Base-by-base conservation (phyloP, 1,284 basidiomycete species). In the Irpex sp. region DNA sequence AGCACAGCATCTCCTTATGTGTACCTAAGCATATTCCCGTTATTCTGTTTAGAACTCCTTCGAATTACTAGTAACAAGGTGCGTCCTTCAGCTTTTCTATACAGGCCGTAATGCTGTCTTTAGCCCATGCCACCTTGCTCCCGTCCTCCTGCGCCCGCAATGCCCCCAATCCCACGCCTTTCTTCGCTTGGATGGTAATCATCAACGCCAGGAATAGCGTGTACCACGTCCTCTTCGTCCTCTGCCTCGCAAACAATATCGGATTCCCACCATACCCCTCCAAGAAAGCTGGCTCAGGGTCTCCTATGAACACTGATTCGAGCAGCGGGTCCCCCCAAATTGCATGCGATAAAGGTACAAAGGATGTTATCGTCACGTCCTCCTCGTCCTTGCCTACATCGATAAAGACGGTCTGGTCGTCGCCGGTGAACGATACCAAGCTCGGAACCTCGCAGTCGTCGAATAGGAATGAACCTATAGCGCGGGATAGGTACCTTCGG, bases 291-390 rank as follows among this genome's bases (percentile, higher is more conserved):
- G 65, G 66, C 51, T 76, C 82, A 9, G 83, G 82, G 11, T 13
- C 38, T 7, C 78, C 78, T 37, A 84, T 68, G 73, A 91, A 86
- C 67, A 85, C 79, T 7, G 80, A 75, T 71, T 91, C 90, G 57
- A 91, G 77, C 47, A 90, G 73, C 5, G 89, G 90, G 70, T 92
- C 90, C 19, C 88, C 89, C 85, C 87, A 92, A n/a, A 91, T 65
- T 7, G 86, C 84, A 66, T 82, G 82, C 1, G 78, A 75, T 34
- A 88, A 73, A 37, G 79, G 82, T 44, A 69, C 62, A 21, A 78
- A 65, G 9, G 71, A 69, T 48, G 72, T 73, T 26, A 78, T 70
- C 26, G 63, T 64, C 55, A 71, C 63, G 64, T 73, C 74, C 17
- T 69, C 69, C 19, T 64, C 67, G 5, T 60, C 69, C 6, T 66